Conservation (phyloP, 169 alveolate species). For the Eimeria acervulina region DNA sequence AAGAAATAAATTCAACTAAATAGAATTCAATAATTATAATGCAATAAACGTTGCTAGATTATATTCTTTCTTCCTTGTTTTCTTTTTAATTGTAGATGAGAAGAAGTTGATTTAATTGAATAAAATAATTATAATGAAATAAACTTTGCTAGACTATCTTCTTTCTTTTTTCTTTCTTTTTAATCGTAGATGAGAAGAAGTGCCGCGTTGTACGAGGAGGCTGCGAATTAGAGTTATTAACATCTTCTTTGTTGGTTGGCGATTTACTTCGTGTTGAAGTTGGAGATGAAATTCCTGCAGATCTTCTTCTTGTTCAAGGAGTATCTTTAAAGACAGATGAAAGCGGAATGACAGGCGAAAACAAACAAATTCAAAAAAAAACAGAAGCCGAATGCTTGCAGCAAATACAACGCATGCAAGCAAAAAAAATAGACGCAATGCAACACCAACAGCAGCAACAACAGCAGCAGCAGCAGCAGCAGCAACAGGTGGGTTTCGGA, state of each 20-base stretch:
- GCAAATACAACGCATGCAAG: slow-evolving; percentile 47
- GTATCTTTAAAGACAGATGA: slow-evolving; percentile 91
- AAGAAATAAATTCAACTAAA: too few species aligned
- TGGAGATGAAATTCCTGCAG: slow-evolving; percentile 89
- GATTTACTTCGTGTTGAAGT: slow-evolving; percentile 90
- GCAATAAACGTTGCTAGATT: too few species aligned
- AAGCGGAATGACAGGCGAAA: slow-evolving; percentile 93
- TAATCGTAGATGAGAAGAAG: slow-evolving; percentile 68
- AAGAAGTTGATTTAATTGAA: too few species aligned
- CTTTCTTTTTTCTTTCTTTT: too few species aligned
- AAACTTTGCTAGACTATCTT: too few species aligned
- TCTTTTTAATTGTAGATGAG: background rate
- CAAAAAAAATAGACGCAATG: background rate
- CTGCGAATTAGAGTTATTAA: slow-evolving; percentile 80
- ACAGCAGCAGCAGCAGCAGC: slow-evolving; percentile 33
- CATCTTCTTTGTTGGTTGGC: slow-evolving; percentile 92
- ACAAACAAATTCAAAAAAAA: too few species aligned
- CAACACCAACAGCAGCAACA: slow-evolving; percentile 53
- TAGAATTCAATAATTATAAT: too few species aligned
- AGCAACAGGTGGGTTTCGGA: background rate
- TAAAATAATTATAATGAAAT: too few species aligned
- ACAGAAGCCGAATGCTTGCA: slow-evolving; percentile 84
- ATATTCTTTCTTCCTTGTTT: background rate
- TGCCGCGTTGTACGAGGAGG: slow-evolving; percentile 88
- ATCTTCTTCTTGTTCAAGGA: slow-evolving; percentile 91